A percentile compares a stretch with the other conserved stretches of the same genome.
Conservation (phyloP, 2,329 filamentous ascomycete genomes). For the Corynespora cassiicola region DNA sequence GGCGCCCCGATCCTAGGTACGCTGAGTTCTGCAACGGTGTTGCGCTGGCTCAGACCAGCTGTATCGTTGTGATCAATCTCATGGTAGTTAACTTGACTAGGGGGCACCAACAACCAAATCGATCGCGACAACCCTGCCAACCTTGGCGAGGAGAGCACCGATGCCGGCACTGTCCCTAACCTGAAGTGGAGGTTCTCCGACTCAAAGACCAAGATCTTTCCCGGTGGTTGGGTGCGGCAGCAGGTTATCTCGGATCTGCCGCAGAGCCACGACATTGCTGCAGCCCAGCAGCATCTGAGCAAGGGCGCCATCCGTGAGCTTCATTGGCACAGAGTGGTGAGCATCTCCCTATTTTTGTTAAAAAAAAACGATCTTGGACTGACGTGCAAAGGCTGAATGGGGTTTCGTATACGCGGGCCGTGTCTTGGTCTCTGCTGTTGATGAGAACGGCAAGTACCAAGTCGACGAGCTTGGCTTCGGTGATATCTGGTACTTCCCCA, state of each 20-base stretch:
- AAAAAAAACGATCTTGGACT: slow-evolving; percentile 6
- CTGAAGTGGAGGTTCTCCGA: slow-evolving; percentile 74
- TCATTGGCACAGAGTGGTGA: slow-evolving; percentile 71
- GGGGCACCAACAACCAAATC: slow-evolving; percentile 67
- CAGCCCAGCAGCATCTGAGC: slow-evolving; percentile 71
- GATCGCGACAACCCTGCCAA: slow-evolving; percentile 70
- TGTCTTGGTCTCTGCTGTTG: slow-evolving; percentile 66
- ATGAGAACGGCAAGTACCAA: slow-evolving; percentile 65
- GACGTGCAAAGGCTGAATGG: slow-evolving; percentile 65
- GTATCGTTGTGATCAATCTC: too few species aligned
- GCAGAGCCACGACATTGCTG: slow-evolving; percentile 69
- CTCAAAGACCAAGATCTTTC: slow-evolving; percentile 67
- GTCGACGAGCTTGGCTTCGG: slow-evolving; percentile 64
- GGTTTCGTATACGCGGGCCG: slow-evolving; percentile 67
- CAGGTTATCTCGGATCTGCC: slow-evolving; percentile 73
- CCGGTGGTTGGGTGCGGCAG: slow-evolving; percentile 71
- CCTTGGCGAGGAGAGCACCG: slow-evolving; percentile 66
- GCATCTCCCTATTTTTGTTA: slow-evolving; percentile 23
- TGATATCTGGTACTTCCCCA: slow-evolving; percentile 74
- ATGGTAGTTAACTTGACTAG: too few species aligned
- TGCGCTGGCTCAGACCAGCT: too few species aligned
- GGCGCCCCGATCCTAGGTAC: slow-evolving; percentile 65
- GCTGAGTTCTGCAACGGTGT: too few species aligned
- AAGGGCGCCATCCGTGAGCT: slow-evolving; percentile 73
- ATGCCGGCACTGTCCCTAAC: slow-evolving; percentile 69